Conservation (phyloP, 768 basidiomycete genomes). For the Trametes cubensis region DNA sequence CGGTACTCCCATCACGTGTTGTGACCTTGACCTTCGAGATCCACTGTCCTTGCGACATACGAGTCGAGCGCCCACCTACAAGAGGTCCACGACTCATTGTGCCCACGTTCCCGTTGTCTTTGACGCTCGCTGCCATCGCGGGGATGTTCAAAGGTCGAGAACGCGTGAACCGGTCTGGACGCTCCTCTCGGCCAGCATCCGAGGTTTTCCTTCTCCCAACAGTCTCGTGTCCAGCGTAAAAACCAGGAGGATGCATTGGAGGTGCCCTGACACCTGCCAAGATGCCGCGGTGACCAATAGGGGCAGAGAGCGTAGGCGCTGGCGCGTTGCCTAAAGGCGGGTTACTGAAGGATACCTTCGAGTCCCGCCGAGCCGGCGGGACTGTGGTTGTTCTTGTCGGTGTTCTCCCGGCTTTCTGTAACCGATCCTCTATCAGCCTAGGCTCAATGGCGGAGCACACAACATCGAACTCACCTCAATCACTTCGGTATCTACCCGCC, state of each 20-base stretch:
- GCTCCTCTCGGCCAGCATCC: not conserved
- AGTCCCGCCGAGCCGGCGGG: slow-evolving; percentile 26
- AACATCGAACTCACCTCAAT: slow-evolving; percentile 54
- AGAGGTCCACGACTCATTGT: slow-evolving; percentile 54
- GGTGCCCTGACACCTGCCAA: slow-evolving; percentile 71
- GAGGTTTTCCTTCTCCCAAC: slow-evolving; percentile 14
- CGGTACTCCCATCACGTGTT: slow-evolving; percentile 56
- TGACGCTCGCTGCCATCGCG: slow-evolving; percentile 17
- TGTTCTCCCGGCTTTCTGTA: slow-evolving; percentile 34
- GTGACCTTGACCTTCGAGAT: slow-evolving; percentile 73
- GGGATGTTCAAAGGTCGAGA: slow-evolving; percentile 19
- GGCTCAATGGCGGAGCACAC: no score
- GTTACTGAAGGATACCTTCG: slow-evolving; percentile 56
- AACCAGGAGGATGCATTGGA: slow-evolving; percentile 35
- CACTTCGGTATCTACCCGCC: slow-evolving; percentile 76
- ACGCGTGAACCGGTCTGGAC: not conserved
- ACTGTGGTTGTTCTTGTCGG: slow-evolving; percentile 19
- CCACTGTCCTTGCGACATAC: slow-evolving; percentile 74
- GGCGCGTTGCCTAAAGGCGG: slow-evolving; percentile 40
- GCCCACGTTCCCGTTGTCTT: slow-evolving; percentile 28
- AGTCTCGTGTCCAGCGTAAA: slow-evolving; percentile 17
- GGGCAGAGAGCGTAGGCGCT: slow-evolving; percentile 61
- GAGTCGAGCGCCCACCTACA: slow-evolving; percentile 49
- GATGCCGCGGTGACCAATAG: slow-evolving; percentile 66
- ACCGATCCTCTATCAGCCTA: not conserved